Percentiles rank a stretch among this genome's conserved stretches.
Conservation (phyloP, 768 basidiomycete genomes). For the Termitomyces bulborhizus region DNA sequence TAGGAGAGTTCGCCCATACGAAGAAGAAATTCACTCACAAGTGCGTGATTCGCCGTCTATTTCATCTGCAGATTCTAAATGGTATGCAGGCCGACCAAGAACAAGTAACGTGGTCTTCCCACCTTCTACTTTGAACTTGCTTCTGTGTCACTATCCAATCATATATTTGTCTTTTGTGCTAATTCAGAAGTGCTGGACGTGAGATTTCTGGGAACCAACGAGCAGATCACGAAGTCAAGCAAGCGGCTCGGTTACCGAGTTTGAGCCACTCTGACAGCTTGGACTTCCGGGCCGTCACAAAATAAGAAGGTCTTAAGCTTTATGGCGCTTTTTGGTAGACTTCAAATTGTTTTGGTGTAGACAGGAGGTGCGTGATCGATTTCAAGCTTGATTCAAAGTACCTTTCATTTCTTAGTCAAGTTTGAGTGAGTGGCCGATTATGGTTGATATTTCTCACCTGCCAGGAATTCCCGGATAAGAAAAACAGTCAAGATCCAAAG, state of each 20-base stretch:
- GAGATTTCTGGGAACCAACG: no score
- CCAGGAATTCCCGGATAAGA: no score
- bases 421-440: no score
- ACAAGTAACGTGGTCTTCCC: slow-evolving; percentile 8
- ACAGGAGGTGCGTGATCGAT: no score
- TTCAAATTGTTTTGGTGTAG: no score
- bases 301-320: not conserved
- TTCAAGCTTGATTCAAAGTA: no score
- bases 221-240: no score
- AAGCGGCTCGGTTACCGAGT: no score
- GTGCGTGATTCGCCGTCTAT: slow-evolving; percentile 39
- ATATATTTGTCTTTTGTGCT: not conserved
- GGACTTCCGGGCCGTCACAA: no score
- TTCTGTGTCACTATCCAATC: not conserved
- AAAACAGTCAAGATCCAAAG: not conserved
- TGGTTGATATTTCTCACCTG: no score
- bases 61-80: not conserved
- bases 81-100: slow-evolving; percentile 14
- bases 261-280: not conserved
- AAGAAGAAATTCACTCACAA: slow-evolving; percentile 82
- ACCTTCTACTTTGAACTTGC: not conserved
- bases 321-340: not conserved
- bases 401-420: no score
- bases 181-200: not conserved
- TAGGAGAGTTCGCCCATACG: slow-evolving; percentile 92